phyloP scores from a whole-genome alignment of 108 stramenopile species.

The Fistulifera pelliculosa region DNA sequence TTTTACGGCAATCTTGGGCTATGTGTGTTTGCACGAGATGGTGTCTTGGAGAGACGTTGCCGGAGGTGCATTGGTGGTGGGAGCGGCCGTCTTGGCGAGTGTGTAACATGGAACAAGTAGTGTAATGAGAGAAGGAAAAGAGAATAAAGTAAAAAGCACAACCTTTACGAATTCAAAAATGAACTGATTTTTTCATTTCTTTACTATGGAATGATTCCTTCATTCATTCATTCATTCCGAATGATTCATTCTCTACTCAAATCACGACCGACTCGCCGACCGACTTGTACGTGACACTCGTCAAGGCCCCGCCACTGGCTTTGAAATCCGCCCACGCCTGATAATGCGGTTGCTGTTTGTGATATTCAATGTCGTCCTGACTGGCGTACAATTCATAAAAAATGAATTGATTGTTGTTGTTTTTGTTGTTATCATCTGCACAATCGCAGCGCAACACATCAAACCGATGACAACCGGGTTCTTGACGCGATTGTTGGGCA shows the following conservation, averaged over 20 bases:
- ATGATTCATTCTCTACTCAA: no score
- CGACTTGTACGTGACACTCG: conserved; percentile 57
- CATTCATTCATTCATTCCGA: no score
- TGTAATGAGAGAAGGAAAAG: no score
- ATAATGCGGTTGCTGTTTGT: conserved; percentile 80
- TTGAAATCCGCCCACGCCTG: conserved; percentile 75
- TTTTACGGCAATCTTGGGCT: conserved; percentile 50
- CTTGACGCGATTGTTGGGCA: conserved; percentile 55
- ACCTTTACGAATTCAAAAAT: no score
- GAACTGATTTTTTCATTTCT: no score
- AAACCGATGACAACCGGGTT: conserved; percentile 80
- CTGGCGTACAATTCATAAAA: conserved; percentile 82
- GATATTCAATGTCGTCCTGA: conserved; percentile 57
- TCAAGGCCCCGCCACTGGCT: conserved; percentile 63
- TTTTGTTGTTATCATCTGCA: conserved; percentile 19
- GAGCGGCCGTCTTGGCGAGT: no score
- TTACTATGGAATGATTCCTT: no score
- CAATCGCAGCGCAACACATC: conserved; percentile 57
- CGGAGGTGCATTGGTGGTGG: conserved; percentile 21
- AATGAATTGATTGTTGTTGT: conserved; percentile 59
- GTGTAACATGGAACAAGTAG: no score
- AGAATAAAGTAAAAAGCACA: no score
- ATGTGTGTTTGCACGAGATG: conserved; percentile 35
- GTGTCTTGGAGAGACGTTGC: conserved; percentile 29
- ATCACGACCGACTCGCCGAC: conserved; percentile 50